Percentiles rank a stretch among this genome's conserved stretches.
Evolutionary conservation across 202 grass and related monocot species (phyloP).

Genomic region (Cymbopogon flexuosus): DNA sequence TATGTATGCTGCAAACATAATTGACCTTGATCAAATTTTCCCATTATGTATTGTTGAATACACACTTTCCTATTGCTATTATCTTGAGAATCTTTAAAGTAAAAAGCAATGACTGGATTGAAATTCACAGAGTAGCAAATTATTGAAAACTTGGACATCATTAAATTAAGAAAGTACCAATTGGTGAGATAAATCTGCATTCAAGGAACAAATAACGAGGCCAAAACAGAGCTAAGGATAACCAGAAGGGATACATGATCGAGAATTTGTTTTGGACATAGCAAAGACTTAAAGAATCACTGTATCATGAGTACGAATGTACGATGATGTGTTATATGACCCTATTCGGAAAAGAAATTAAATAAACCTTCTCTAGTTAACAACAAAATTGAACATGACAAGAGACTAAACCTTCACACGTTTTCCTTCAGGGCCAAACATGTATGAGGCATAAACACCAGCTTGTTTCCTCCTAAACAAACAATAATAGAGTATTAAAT

Average conservation of each 20-base stretch:
- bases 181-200: not conserved
- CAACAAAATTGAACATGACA: not conserved
- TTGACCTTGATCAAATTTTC: not conserved
- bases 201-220: slow-evolving; percentile 12
- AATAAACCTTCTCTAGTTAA: not conserved
- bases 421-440: slow-evolving; percentile 84
- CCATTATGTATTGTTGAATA: not conserved
- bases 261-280: not conserved
- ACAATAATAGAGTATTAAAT: slow-evolving; percentile 21
- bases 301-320: too few species aligned
- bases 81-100: not conserved
- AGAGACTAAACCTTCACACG: slow-evolving; percentile 57
- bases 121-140: slow-evolving; percentile 1
- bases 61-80: not conserved
- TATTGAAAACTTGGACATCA: not conserved
- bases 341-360: not conserved
- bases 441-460: slow-evolving; percentile 83
- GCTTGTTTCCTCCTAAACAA: slow-evolving; percentile 80
- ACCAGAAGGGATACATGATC: not conserved
- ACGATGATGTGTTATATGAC: not conserved
- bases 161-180: slow-evolving; percentile 1
- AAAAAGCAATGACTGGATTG: slow-evolving; percentile 3
- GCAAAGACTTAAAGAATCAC: not conserved
- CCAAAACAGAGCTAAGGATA: not conserved
- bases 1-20: not conserved